These are phyloP conservation scores for Pterocarpus macrocarpus DNA, from an alignment of 306 rosid species.

Conservation along the genomic window DNA sequence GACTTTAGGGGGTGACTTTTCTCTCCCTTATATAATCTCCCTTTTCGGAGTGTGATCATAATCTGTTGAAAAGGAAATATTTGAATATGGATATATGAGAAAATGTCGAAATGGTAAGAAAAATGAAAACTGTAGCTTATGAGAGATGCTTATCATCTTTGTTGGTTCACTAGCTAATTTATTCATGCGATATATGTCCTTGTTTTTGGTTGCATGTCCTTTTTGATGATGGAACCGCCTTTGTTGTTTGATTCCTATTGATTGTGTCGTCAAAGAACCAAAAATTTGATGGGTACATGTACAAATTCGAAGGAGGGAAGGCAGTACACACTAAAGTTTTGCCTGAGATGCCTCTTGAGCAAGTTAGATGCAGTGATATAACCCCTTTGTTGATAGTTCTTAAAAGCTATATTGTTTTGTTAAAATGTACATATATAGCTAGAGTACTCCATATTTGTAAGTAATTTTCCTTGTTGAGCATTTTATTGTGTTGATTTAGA, in stretches of 20 bases:
- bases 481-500: conserved; percentile 43
- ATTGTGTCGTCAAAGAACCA: conserved; percentile 41
- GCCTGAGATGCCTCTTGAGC: conserved; percentile 69
- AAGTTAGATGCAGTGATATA: conserved; percentile 48
- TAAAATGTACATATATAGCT: no score
- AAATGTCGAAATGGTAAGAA: not conserved
- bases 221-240: not conserved
- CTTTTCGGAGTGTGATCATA: no score
- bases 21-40: not conserved
- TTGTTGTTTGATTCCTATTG: not conserved
- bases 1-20: no score
- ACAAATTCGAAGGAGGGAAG: conserved; percentile 46
- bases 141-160: not conserved
- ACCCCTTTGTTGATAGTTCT: not conserved
- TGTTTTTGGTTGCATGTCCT: not conserved
- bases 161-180: not conserved
- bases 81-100: not conserved
- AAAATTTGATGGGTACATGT: conserved; percentile 59
- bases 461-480: not conserved
- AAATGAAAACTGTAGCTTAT: not conserved
- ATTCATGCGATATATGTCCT: not conserved
- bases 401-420: not conserved
- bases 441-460: not conserved
- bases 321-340: conserved; percentile 52
- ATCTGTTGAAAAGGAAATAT: no score